Evolutionary conservation across 2,329 filamentous ascomycete genomes (phyloP).

Genomic region (Exophiala dermatitidis): DNA sequence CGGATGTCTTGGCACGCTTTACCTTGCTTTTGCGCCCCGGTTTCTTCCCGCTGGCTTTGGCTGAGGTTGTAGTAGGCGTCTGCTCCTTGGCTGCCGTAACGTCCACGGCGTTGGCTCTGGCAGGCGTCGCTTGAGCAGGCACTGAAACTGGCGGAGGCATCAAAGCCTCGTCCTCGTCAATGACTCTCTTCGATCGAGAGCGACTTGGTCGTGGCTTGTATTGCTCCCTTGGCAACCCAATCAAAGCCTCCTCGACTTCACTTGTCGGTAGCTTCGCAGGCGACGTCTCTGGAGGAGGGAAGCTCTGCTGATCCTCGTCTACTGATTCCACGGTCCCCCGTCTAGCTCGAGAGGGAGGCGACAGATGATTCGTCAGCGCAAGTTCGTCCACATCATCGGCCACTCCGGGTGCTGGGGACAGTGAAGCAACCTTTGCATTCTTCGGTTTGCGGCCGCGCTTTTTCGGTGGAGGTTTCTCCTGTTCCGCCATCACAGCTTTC

Average conservation of each 20-base stretch:
- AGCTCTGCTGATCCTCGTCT: slow-evolving; percentile 2
- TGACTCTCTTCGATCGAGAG: slow-evolving; percentile 18
- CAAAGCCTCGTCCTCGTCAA: slow-evolving; percentile 10
- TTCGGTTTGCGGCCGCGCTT: slow-evolving; percentile 25
- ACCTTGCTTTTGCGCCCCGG: slow-evolving; percentile 24
- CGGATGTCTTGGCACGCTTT: slow-evolving; percentile 27
- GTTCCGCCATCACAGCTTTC: neutral
- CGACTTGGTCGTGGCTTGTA: slow-evolving; percentile 27
- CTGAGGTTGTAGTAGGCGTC: neutral
- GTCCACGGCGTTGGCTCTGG: neutral
- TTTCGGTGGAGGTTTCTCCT: slow-evolving; percentile 12
- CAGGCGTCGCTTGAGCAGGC: slow-evolving; percentile 1
- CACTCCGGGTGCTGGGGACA: slow-evolving; percentile 7
- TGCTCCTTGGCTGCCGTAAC: slow-evolving; percentile 6
- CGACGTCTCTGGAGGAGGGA: slow-evolving; percentile 1
- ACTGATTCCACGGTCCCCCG: slow-evolving; percentile 22
- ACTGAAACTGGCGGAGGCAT: neutral
- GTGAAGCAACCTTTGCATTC: slow-evolving; percentile 7
- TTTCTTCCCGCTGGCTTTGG: slow-evolving; percentile 17
- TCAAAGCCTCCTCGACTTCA: slow-evolving; percentile 24
- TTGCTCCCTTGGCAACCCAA: slow-evolving; percentile 26
- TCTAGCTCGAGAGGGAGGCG: slow-evolving; percentile 5
- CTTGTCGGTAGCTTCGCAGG: slow-evolving; percentile 18
- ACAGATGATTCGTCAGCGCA: slow-evolving; percentile 1
- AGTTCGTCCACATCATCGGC: slow-evolving; percentile 15